A percentile compares a stretch with the other conserved stretches of the same genome.
Evolutionary conservation across 768 basidiomycete species (phyloP).

Genomic region (Chalciporus chontae): DNA sequence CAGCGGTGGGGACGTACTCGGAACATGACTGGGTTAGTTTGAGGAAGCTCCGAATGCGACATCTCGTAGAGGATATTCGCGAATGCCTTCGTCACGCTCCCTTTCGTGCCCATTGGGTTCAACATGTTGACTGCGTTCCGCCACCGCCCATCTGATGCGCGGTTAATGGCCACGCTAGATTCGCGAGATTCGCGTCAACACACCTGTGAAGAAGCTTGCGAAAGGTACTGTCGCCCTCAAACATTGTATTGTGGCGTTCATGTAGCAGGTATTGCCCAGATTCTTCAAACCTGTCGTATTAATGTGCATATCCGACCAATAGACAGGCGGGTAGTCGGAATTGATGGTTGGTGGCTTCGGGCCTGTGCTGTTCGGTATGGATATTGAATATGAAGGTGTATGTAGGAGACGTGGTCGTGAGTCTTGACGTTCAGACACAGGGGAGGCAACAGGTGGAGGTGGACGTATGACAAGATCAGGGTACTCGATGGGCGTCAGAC

Average conservation of each 20-base stretch:
- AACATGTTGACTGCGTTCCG: constrained; percentile 76
- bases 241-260: constrained; percentile 98
- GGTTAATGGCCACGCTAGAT: constrained; percentile 2
- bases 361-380: constrained; percentile 26
- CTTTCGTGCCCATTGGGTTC: constrained; percentile 87
- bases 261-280: constrained; percentile 95
- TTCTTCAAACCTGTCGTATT: constrained; percentile 90
- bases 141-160: constrained; percentile 67
- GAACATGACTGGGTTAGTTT: constrained; percentile 78
- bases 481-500: constrained; percentile 67
- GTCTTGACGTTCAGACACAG: constrained; percentile 72
- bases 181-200: background rate
- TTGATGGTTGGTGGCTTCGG: constrained; percentile 65
- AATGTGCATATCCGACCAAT: constrained; percentile 80
- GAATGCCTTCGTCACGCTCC: constrained; percentile 76
- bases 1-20: constrained; percentile 51
- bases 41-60: constrained; percentile 84
- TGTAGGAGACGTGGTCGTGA: constrained; percentile 53
- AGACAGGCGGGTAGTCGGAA: constrained; percentile 77
- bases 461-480: constrained; percentile 75
- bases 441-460: constrained; percentile 74
- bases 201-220: constrained; percentile 88
- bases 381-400: constrained; percentile 33
- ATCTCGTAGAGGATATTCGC: constrained; percentile 79
- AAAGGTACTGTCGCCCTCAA: constrained; percentile 93